Base-by-base conservation (phyloP, 768 basidiomycete genomes). In the Lepiota venenata region DNA sequence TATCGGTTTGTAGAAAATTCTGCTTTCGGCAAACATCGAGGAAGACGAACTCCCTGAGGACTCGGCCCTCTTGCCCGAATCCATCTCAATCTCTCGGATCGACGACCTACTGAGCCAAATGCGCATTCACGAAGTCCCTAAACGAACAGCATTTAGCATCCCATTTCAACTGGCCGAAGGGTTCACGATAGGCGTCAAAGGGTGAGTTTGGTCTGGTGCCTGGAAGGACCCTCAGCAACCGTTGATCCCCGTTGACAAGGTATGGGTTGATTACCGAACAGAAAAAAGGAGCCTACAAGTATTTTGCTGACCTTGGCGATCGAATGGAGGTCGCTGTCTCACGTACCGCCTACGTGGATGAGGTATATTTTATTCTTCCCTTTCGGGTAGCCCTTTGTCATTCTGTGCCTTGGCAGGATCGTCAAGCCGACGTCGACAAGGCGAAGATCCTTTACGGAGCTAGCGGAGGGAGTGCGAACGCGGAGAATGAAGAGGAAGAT, bases 231-330 rank as follows among this genome's bases (percentile, higher is more conserved):
- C 22, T 25, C 32, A 27, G 4, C 18, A 10, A 29, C 40, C 36
- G 14, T 25, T 41, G 10, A 55, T 15, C 12, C 44, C 40, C 35
- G 15, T 52, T 32, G 40, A 10, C 15, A 59, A 97, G 93, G 44
- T 99, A 96, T 67, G 87, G 91, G 8, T 70, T 96, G 41, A 79
- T 98, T 14, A 91, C 91, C 1, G 87, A 94, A 63, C 93, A 95
- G 70, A 89, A 81, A 67, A 95, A 88, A 68, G 89, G 91, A 0
- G 50, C 76, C 4, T 88, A 93, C 67, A 88, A 83, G 64, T 91
- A 93, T 63, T 94, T 97, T 56, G 80, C 84, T 35, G 91, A 91
- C 63, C 77, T 82, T 54, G 92, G 83, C 44, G 85, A 85, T 64
- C 75, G 76, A 56, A 87, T 85, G 86, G 89, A 88, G 60, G 85